Evolutionary conservation across 495 filamentous ascomycete genomes (phyloP), one percentile per base, ranked within the genome.

Genomic region (Astrothelium macrocarpum): DNA sequence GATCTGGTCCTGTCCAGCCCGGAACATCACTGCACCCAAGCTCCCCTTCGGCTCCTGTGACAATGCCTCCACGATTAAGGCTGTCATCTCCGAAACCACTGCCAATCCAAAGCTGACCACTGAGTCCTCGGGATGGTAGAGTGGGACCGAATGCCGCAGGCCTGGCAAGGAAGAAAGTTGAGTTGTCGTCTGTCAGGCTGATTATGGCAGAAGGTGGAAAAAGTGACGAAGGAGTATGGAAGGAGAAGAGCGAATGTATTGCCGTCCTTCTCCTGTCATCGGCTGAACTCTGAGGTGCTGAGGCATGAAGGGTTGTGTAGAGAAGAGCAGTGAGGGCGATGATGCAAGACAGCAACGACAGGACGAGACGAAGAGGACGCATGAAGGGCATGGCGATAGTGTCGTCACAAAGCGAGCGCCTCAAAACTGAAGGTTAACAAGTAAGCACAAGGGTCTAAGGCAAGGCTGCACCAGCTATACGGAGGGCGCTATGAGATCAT

Each of bases 21-120:
- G 90, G 90, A n/a, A 96, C 87, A 81, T 97, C 94, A 66, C 93
- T 95, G 74, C 94, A 98, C 28, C 95, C 94, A n/a, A 97, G 79
- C 78, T 98, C 92, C 0, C 93, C 90, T 70, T 91, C 89, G 1
- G 81, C 77, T 10, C 77, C 80, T 0, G 77, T 71, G 29, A 74
- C 76, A 10, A 79, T 74, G 23, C 85, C 83, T 20, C 85, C 84
- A 64, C 84, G 81, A 31, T 80, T 77, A 29, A 84, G 71, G 63
- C 74, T 80, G 66, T 90, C 88, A 65, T 95, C 91, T 16, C 86
- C 84, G 76, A 95, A 96, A 7, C 90, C 90, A 74, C 86, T 91
- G 12, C 91, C 92, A 58, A 95, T 84, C 91, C 92, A 96, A 49
- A 96, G 73, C 71, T 88, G 89, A 18, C 90, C 90, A 67, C 88